Base-by-base conservation (phyloP, 257 asterid species). In the Rubia yunnanensis region DNA sequence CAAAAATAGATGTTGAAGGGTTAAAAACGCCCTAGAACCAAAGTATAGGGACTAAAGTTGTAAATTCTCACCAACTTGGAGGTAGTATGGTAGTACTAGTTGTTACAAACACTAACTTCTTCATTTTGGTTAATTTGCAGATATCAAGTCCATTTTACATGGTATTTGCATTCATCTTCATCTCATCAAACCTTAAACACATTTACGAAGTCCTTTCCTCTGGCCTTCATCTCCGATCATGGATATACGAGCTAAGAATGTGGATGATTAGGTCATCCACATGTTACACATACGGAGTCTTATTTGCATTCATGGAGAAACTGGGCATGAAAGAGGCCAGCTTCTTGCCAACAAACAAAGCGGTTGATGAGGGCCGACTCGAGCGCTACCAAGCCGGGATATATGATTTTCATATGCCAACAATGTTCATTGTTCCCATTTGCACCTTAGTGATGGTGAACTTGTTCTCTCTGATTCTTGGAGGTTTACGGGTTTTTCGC, bases 231-330 rank as follows among this genome's bases (percentile, higher is more conserved):
- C 24, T 81, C 20, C 66, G 36, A 39, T 62, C 80, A 48, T 84
- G 86, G 69, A 58, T 80, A 38, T 76, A 79, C 20, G 94, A 84
- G 46, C 72, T 72, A 48, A 63, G 94, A 30, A 71, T 82, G 28
- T 86, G 95, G 95, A 81, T 88, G 96, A 84, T 84, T 77, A 84
- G 71, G 73, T 72, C 84, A 0, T 79, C 78, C 11, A 58, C 87
- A 18, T 52, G 77, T 61, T 76, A 76, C 72, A 55, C 77, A 14
- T 82, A 71, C 24, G 94, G 83, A 46, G 28, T 64, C 7, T 11
- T 88, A 38, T 64, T 74, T 54, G 86, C 85, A 9, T 8, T 78
- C 30, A 2, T 75, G 72, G 83, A 79, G 60, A 68, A 30, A 5
- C 1, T 78, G 13, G 91, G 89, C 3, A 27, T 69, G 9, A 69